Evolutionary conservation across 2,329 filamentous ascomycete genomes (phyloP), one percentile per base, ranked within the genome.

Genomic region (Geosmithia flava): DNA sequence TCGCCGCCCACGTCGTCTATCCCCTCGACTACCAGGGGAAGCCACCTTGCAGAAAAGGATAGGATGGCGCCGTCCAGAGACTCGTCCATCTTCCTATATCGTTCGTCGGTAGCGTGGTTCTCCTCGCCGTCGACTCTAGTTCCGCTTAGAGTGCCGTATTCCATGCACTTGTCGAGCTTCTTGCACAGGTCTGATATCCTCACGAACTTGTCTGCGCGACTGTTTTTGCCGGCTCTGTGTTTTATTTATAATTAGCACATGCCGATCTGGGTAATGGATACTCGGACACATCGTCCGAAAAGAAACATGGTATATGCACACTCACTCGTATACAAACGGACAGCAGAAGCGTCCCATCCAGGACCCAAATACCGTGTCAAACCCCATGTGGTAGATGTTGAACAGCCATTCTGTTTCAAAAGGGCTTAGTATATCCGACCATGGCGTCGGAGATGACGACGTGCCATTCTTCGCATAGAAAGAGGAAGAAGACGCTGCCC

Each of bases 301-400:
- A 8, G 23, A 27, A 27, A 37, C 29, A 11, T 13, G 33, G 33
- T 37, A 48, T 2, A 27, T n/a, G n/a, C n/a, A n/a, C n/a, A n/a
- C 45, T 13, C 20, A 42, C 30, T 55, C 65, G 17, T 55, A 69
- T 64, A 65, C 50, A 45, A 69, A 68, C 15, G 67, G 67, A 50
- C 65, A 68, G 47, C 66, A 62, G 45, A 68, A 63, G 49, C 61
- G 61, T 0, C 67, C 65, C 55, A 69, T 59, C 65, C 65, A 69
- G 0, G 64, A 68, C 2, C 66, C 67, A 53, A 69, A 68, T 0
- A 68, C 58, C 2, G 59, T 56, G 45, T 68, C 65, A 39, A 68
- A 70, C 0, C 62, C 61, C 42, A 55, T 54, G 29, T 57, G 53
- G 50, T 66, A 68, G 10, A 68, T 58, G 8, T 47, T 51, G 13